phyloP scores from a whole-genome alignment of 164 flowering plant genomes.

The Litsea cubeba region DNA sequence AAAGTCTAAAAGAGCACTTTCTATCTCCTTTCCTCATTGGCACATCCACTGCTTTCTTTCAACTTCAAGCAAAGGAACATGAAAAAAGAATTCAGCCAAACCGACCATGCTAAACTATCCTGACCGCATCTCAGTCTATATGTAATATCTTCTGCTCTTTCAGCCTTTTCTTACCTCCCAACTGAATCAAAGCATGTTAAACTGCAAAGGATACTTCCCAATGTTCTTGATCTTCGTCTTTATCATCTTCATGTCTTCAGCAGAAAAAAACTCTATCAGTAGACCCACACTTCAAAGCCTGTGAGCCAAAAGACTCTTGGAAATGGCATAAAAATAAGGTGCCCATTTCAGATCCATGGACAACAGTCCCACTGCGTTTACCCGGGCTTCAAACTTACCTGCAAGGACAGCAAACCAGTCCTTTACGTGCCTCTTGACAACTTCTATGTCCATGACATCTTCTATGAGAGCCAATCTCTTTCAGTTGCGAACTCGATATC shows the following conservation, averaged over 20 bases:
- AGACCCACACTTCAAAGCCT: slow-evolving; percentile 28
- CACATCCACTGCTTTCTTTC: neutral
- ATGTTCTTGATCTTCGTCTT: neutral
- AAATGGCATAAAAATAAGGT: slow-evolving; percentile 31
- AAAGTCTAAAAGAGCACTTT: neutral
- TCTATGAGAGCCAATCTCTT: slow-evolving; percentile 29
- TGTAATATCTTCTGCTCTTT: neutral
- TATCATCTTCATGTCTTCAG: neutral
- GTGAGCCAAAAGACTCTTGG: slow-evolving; percentile 42
- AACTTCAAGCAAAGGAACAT: neutral
- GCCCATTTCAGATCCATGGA: slow-evolving; percentile 45
- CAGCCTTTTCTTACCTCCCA: neutral
- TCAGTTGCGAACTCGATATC: slow-evolving; percentile 18
- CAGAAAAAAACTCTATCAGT: slow-evolving; percentile 12
- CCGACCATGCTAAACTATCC: neutral
- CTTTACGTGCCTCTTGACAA: slow-evolving; percentile 29
- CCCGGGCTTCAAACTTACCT: slow-evolving; percentile 35
- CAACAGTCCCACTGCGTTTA: slow-evolving; percentile 49
- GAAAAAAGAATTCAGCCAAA: neutral
- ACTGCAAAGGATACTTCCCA: neutral
- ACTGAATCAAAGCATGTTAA: neutral
- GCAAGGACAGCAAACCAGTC: slow-evolving; percentile 26
- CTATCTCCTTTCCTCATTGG: neutral
- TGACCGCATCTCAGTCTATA: too few relatives aligned
- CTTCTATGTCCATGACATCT: slow-evolving; percentile 37